A percentile compares a stretch with the other conserved stretches of the same genome.
These are phyloP conservation scores for Poterioochromonas sp. DNA, from an alignment of 352 stramenopile species.

Conservation along the genomic window DNA sequence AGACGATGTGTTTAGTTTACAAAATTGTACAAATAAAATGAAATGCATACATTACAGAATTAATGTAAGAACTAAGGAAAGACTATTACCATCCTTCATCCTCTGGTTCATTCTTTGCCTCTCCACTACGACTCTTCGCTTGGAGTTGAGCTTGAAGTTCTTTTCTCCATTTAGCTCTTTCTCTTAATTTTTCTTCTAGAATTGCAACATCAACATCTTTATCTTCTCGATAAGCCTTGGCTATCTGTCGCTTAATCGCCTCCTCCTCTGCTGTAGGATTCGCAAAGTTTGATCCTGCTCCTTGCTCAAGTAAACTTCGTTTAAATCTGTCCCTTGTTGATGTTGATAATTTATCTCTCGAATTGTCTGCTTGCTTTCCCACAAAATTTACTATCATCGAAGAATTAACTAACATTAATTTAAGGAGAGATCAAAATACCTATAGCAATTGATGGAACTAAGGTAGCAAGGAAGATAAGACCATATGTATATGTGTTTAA, in stretches of 20 bases:
- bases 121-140: constrained; percentile 97
- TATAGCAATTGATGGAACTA: background rate
- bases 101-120: constrained; percentile 52
- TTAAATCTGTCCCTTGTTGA: background rate
- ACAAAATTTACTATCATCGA: background rate
- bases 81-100: no score
- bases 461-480: background rate
- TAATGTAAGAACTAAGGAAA: constrained; percentile 35
- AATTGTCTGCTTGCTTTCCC: background rate
- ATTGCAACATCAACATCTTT: constrained; percentile 6
- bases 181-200: background rate
- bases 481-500: background rate
- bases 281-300: background rate
- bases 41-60: constrained; percentile 40
- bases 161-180: background rate
- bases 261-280: background rate
- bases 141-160: no score
- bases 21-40: constrained; percentile 70
- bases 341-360: background rate
- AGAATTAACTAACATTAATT: background rate
- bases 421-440: background rate
- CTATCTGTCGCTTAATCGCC: background rate
- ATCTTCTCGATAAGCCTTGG: background rate
- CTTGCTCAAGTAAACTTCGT: background rate
- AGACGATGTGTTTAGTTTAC: no score